phyloP scores from a whole-genome alignment of 805 yeast genomes.

The Ogataea populi-albae region DNA sequence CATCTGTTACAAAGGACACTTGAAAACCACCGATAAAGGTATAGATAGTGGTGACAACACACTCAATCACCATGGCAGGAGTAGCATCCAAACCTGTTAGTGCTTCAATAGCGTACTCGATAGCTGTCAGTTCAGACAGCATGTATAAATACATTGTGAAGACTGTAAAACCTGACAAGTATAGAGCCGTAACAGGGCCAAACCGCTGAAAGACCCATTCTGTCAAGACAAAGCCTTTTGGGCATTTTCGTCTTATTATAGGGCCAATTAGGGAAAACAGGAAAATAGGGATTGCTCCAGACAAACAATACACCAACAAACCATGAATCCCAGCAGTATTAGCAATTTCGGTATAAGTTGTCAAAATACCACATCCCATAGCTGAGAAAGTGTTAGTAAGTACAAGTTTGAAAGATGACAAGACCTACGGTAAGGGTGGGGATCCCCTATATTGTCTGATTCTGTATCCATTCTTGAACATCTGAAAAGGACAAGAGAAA shows the following conservation, averaged over 20 bases:
- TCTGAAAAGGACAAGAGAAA: too few species aligned
- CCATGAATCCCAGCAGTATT: conserved; percentile 87
- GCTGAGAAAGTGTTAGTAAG: conserved; percentile 41
- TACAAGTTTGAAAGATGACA: neutral
- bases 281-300: conserved; percentile 81
- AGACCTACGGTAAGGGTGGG: neutral
- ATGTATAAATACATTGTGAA: conserved; percentile 81
- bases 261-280: conserved; percentile 86
- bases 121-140: conserved; percentile 83
- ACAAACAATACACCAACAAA: conserved; percentile 69
- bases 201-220: conserved; percentile 91
- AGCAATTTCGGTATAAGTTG: conserved; percentile 85
- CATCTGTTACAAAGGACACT: conserved; percentile 84
- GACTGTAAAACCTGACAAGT: conserved; percentile 76
- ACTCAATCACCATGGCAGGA: conserved; percentile 79
- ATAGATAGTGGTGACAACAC: conserved; percentile 82
- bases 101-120: conserved; percentile 71
- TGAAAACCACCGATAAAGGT: conserved; percentile 87
- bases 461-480: conserved; percentile 4
- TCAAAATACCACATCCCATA: conserved; percentile 84
- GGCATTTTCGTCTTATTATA: conserved; percentile 69
- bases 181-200: conserved; percentile 69
- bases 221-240: conserved; percentile 86
- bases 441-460: conserved; percentile 2
- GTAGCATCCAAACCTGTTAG: conserved; percentile 76